Conservation (phyloP, 257 asterid species). For the Penstemon eatonii region DNA sequence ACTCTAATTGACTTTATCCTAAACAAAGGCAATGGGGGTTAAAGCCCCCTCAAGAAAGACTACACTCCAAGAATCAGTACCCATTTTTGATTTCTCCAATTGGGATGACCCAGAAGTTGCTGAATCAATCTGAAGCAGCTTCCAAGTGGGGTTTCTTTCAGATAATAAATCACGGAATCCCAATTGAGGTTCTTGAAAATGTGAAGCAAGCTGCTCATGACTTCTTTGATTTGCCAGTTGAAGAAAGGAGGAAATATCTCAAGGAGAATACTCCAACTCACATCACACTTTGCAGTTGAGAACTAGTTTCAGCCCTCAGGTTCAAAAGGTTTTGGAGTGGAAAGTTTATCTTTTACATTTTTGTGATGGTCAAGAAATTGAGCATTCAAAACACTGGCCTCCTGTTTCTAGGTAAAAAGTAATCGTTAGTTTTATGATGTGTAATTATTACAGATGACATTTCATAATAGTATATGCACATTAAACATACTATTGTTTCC, state of each 20-base stretch:
- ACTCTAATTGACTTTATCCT: constrained; percentile 43
- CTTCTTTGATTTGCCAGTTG: constrained; percentile 54
- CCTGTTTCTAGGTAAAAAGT: constrained; percentile 36
- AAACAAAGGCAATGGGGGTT: no score
- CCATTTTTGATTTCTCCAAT: constrained; percentile 45
- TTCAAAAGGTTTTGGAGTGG: constrained; percentile 55
- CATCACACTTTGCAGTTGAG: no score
- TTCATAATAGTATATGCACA: no score
- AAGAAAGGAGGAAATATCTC: constrained; percentile 49
- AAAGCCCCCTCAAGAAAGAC: constrained; percentile 37
- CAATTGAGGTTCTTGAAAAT: constrained; percentile 45
- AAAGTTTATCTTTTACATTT: constrained; percentile 53
- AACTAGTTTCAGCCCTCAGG: constrained; percentile 48
- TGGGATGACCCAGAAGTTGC: constrained; percentile 36
- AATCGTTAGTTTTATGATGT: no score
- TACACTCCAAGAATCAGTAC: constrained; percentile 38
- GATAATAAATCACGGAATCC: constrained; percentile 49
- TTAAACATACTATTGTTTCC: no score
- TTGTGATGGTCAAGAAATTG: constrained; percentile 29
- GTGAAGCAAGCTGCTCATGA: constrained; percentile 39
- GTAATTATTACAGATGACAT: no score
- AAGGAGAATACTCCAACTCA: no score
- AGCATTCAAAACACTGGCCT: constrained; percentile 39
- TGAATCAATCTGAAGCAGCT: constrained; percentile 43
- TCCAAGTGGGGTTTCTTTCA: constrained; percentile 51